Evolutionary conservation across 768 basidiomycete species (phyloP).

Genomic region (Mrakia frigida): DNA sequence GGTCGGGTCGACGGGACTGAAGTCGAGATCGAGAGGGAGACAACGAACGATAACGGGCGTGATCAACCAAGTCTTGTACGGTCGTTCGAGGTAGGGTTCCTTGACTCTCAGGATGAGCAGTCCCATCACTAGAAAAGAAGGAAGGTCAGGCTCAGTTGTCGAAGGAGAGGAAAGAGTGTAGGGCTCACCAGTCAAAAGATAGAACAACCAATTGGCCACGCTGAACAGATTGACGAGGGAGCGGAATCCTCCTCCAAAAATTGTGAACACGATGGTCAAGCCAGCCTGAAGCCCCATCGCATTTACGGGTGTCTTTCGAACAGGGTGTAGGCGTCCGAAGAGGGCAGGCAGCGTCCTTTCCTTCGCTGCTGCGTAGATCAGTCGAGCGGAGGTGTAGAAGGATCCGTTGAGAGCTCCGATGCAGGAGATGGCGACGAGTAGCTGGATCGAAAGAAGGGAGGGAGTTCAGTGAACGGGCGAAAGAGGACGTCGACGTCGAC

Average conservation of each 20-base stretch:
- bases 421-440: slow-evolving; percentile 85
- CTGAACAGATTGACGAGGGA: slow-evolving; percentile 29
- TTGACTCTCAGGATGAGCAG: slow-evolving; percentile 80
- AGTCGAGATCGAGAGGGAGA: not conserved
- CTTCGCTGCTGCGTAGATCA: slow-evolving; percentile 82
- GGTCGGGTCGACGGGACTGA: too few relatives aligned
- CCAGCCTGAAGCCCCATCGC: slow-evolving; percentile 72
- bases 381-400: slow-evolving; percentile 59
- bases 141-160: not conserved
- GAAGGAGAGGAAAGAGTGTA: slow-evolving; percentile 63
- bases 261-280: slow-evolving; percentile 68
- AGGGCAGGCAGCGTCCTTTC: slow-evolving; percentile 80
- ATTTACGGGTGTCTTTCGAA: slow-evolving; percentile 78
- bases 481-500: too few relatives aligned
- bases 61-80: slow-evolving; percentile 43
- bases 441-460: not conserved
- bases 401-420: slow-evolving; percentile 88
- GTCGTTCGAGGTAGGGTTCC: slow-evolving; percentile 77
- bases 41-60: slow-evolving; percentile 21
- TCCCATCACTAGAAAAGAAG: slow-evolving; percentile 63
- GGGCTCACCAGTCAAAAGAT: slow-evolving; percentile 41
- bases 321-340: slow-evolving; percentile 70
- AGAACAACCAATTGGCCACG: slow-evolving; percentile 44
- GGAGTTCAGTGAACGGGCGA: not conserved
- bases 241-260: slow-evolving; percentile 66